Evolutionary conservation across 1,284 basidiomycete species (phyloP).

Genomic region (Chalciporus sp.): DNA sequence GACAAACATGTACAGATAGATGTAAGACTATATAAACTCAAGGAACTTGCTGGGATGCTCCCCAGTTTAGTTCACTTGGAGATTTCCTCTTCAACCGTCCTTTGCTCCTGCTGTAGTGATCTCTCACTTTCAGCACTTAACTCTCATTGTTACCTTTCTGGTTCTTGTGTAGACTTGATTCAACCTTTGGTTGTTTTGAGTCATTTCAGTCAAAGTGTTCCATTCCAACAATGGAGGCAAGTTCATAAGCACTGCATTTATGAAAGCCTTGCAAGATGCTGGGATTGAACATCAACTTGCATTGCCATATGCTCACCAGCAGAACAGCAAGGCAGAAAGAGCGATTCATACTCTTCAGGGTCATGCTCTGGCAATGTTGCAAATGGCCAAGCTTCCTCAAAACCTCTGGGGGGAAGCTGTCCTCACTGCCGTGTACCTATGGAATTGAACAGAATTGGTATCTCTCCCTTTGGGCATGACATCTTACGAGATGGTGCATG

Average conservation of each 20-base stretch:
- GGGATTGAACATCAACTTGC: not conserved
- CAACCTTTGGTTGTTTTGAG: too few relatives aligned
- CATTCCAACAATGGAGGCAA: not conserved
- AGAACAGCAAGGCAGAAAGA: not conserved
- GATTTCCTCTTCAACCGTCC: too few relatives aligned
- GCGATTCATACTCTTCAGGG: not conserved
- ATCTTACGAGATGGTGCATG: not conserved
- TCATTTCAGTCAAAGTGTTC: too few relatives aligned
- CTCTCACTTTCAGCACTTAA: too few relatives aligned
- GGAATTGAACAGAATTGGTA: not conserved
- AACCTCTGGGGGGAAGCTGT: not conserved
- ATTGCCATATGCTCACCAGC: not conserved
- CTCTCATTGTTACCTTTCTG: too few relatives aligned
- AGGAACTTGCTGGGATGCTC: too few relatives aligned
- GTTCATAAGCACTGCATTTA: not conserved
- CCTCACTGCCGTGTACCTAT: not conserved
- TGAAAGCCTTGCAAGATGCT: not conserved
- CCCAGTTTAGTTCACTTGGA: too few relatives aligned
- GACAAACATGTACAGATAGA: too few relatives aligned
- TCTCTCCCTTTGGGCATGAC: not conserved
- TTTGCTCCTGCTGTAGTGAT: too few relatives aligned
- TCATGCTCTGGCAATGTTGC: not conserved
- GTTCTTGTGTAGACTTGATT: too few relatives aligned
- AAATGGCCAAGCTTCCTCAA: rapidly evolving
- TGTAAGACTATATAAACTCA: too few relatives aligned